Conservation (phyloP, 176 grass and related monocot species). For the Cenchrus fungigraminus region DNA sequence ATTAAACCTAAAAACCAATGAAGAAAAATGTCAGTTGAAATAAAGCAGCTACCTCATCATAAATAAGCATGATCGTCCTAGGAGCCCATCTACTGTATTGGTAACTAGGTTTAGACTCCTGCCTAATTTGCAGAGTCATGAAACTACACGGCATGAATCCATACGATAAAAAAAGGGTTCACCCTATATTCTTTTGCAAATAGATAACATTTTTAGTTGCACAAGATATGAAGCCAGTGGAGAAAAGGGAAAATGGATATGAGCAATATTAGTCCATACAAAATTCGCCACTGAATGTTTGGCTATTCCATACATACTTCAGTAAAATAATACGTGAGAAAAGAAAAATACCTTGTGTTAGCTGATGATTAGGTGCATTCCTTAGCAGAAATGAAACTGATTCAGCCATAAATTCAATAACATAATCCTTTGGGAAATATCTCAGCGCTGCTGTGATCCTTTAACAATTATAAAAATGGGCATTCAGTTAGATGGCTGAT, state of each 20-base stretch:
- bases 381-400: conserved; percentile 94
- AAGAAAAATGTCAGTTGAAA: conserved; percentile 27
- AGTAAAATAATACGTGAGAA: conserved; percentile 33
- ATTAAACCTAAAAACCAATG: conserved; percentile 61
- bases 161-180: not conserved
- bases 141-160: not conserved
- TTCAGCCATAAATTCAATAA: conserved; percentile 95
- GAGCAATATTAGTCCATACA: not conserved
- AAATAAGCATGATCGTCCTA: not conserved
- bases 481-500: conserved; percentile 33
- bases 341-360: conserved; percentile 52
- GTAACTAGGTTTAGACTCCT: not conserved
- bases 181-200: not conserved
- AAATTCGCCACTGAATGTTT: not conserved
- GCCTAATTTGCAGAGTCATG: not conserved
- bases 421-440: conserved; percentile 75
- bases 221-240: not conserved
- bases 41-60: conserved; percentile 12
- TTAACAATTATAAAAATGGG: conserved; percentile 46
- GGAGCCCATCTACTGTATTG: not conserved
- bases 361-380: conserved; percentile 68
- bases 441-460: conserved; percentile 74
- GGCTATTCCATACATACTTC: not conserved
- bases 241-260: not conserved
- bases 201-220: conserved; percentile 8